Base-by-base conservation (phyloP, 345 rosid genomes). In the Citrus medica region DNA sequence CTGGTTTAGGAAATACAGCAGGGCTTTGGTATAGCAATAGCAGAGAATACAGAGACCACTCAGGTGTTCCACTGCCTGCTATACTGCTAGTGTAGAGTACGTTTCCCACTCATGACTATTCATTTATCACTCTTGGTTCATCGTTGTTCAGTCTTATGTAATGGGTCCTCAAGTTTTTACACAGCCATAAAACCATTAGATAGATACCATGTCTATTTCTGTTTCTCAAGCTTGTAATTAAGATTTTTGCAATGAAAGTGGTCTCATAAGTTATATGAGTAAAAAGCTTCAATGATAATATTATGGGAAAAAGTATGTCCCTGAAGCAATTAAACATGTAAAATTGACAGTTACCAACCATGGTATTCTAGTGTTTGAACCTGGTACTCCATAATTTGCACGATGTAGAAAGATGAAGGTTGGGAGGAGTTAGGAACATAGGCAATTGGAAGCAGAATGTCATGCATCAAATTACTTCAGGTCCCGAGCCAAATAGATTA, bases 51-150 rank as follows among this genome's bases (percentile, higher is more conserved):
- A 53, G 53, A 65, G 67, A 71, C 82, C 60, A 19, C 78, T 79
- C 67, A 35, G 24, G 8, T 76, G 70, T 40, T 40, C 71, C 69
- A 48, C 59, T 76, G 80, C 78, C 67, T 48, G 77, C 71, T 55
- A 66, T 56, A 78, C 71, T 48, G 77, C 71, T 40, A 71, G 64
- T 78, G 65, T 77, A 32, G 30, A 71, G 76, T 82, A 78, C 71
- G 33, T 48, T 61, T 35, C 64, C 28, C 37, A 59, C 55, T 48
- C 55, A 48, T 40, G 13, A 40, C 46, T 40, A 8, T 40, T 40
- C 46, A 9, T 3, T 40, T 12, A 48, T 9, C 37, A 24, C 68
- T 65, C 24, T 0, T 68, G 38, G 56, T 38, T 25, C 78, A 24
- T 48, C 37, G 27, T 16, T n/a, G 28, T 69, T 46, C n/a, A 48